phyloP scores from a whole-genome alignment of 179 eudicot species.

The Beta corolliflora region DNA sequence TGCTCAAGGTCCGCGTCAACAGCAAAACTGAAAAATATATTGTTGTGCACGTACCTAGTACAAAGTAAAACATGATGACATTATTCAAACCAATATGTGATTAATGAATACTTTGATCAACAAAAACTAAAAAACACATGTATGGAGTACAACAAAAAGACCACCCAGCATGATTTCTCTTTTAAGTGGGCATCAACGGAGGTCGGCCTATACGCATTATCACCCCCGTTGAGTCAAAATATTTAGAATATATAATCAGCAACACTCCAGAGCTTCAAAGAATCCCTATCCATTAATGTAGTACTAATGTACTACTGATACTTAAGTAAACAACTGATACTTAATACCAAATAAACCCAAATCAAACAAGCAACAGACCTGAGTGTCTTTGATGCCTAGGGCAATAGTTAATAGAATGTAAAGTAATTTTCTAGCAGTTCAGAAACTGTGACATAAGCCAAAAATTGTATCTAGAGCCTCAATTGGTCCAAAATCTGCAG shows the following conservation, averaged over 20 bases:
- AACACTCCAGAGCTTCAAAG: too few relatives aligned
- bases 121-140: neutral
- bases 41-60: constrained; percentile 98
- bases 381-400: neutral
- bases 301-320: too few relatives aligned
- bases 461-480: neutral
- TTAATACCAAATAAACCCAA: too few relatives aligned
- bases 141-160: neutral
- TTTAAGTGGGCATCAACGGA: neutral
- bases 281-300: too few relatives aligned
- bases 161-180: neutral
- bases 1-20: constrained; percentile 93
- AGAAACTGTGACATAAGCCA: neutral
- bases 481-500: neutral
- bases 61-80: neutral
- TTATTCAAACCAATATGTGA: neutral
- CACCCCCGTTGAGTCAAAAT: too few relatives aligned
- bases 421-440: neutral
- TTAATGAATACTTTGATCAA: neutral
- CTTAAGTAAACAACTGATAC: too few relatives aligned
- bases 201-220: neutral
- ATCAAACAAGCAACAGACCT: neutral
- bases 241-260: too few relatives aligned
- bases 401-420: neutral
- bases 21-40: constrained; percentile 98